These are phyloP conservation scores for Limtongia smithiae DNA, from an alignment of 805 yeast species.

Conservation along the genomic window DNA sequence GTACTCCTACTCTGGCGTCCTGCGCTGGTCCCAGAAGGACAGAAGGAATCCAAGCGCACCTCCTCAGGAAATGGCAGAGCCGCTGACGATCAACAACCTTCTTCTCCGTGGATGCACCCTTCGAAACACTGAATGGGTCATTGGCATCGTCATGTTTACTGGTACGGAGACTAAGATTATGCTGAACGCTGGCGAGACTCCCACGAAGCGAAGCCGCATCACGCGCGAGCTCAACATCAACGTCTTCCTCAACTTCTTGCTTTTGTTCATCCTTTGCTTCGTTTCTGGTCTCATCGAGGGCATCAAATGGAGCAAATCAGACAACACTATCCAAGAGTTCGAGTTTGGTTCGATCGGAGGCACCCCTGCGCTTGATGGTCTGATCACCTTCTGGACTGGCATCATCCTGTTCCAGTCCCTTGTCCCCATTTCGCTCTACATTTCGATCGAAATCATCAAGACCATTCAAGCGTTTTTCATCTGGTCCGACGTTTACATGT, in stretches of 20 bases:
- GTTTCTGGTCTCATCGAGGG: conserved; percentile 71
- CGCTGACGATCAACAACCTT: conserved; percentile 59
- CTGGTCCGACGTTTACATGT: conserved; percentile 65
- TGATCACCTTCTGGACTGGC: conserved; percentile 66
- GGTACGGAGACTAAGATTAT: conserved; percentile 74
- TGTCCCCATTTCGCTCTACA: conserved; percentile 76
- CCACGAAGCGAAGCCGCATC: conserved; percentile 65
- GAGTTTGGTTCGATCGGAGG: conserved; percentile 62
- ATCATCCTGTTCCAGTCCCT: conserved; percentile 70
- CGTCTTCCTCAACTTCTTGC: conserved; percentile 58
- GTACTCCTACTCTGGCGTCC: conserved; percentile 63
- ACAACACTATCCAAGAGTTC: conserved; percentile 51
- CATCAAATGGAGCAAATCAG: conserved; percentile 46
- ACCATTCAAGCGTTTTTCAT: conserved; percentile 74
- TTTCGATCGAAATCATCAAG: conserved; percentile 74
- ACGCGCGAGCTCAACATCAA: conserved; percentile 64
- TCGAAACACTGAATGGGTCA: conserved; percentile 72
- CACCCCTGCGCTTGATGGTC: conserved; percentile 60
- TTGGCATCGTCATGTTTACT: conserved; percentile 72
- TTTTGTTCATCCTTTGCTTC: conserved; percentile 63
- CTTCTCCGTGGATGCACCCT: conserved; percentile 69
- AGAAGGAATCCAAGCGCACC: conserved; percentile 36
- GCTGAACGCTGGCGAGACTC: conserved; percentile 75
- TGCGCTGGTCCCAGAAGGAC: conserved; percentile 47
- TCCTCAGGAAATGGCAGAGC: conserved; percentile 43